Evolutionary conservation across 139 green algal genomes (phyloP).

Genomic region (Micromonas commoda): DNA sequence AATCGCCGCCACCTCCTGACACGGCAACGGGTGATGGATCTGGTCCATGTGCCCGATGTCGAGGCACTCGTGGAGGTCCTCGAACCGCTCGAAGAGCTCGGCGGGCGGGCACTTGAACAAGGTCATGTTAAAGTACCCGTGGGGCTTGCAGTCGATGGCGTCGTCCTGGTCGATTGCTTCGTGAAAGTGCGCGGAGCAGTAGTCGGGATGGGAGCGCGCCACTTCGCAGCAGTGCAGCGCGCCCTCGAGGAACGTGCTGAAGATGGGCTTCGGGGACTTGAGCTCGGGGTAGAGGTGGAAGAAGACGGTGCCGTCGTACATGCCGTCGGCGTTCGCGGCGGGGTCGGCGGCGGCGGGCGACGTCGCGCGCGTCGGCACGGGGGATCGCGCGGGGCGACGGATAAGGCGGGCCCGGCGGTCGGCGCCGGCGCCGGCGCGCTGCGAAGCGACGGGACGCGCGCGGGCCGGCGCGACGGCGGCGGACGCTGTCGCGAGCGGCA

Average conservation of each 20-base stretch:
- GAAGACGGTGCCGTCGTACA: conserved; percentile 2
- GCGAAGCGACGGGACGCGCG: not conserved
- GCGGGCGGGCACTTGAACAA: not conserved
- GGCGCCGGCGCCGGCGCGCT: not conserved
- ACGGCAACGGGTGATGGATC: not conserved
- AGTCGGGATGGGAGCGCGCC: conserved; percentile 6
- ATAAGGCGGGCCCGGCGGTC: not conserved
- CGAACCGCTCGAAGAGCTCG: not conserved
- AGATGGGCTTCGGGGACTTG: conserved; percentile 1
- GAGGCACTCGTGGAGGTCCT: not conserved
- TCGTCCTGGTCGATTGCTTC: not conserved
- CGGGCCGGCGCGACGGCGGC: not conserved
- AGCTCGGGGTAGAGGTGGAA: conserved; percentile 13
- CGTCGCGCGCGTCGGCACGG: too few relatives aligned
- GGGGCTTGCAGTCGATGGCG: not conserved
- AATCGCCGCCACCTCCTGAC: not conserved
- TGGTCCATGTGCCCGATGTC: conserved; percentile 2
- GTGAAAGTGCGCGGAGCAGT: conserved; percentile 12
- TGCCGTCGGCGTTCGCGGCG: not conserved
- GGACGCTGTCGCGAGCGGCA: not conserved
- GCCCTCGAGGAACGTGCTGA: conserved; percentile 5
- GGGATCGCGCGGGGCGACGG: too few relatives aligned
- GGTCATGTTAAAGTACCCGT: conserved; percentile 9
- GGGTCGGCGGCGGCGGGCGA: not conserved
- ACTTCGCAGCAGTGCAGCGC: conserved; percentile 15